Evolutionary conservation across 2,329 filamentous ascomycete species (phyloP), one percentile per base, ranked within the genome.

Genomic region (Sclerotinia nivalis): DNA sequence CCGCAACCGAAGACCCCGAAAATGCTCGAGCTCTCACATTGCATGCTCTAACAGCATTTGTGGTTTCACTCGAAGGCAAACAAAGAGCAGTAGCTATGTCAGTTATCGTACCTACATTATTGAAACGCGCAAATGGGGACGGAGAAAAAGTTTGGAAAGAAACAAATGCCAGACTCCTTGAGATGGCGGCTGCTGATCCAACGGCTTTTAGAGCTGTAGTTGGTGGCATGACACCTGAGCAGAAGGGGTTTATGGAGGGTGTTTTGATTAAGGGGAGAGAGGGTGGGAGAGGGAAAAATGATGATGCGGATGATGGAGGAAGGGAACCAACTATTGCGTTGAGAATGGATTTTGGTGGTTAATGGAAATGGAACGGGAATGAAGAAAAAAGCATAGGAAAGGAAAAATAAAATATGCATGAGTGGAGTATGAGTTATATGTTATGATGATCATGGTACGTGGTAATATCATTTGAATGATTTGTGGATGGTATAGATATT

Each of bases 291-390:
- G 77, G 79, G 73, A 81, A 79, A 76, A 75, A 76, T 74, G 78
- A 77, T 78, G 82, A 83, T 75, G 80, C 78, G 68, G 76, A 81
- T 56, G 81, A 80, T 65, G 83, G 82, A 70, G 82, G 83, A 70
- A 86, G 82, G 40, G 88, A 88, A 80, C 96, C 96, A 18, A 96
- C 84, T 73, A 99, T 99, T 84, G 93, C 93, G 68, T 81, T 99
- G 78, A 96, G 96, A 85, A 96, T 98, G 92, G 86, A 97, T 80
- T 98, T 99, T 85, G 88, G 88, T 15, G 73, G 54, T 12, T 78
- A 91, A 93, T 43, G 28, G 25, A 10, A 43, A 25, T 9, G 20
- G 22, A 10, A 28, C 25, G 6, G 22, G 45, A 15, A 15, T 31
- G 28, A 1, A 7, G 22, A 18, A 15, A 8, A 20, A 25, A 22